Evolutionary conservation across 768 basidiomycete genomes (phyloP), one percentile per base, ranked within the genome.

Genomic region (Hydnomerulius pinastri): DNA sequence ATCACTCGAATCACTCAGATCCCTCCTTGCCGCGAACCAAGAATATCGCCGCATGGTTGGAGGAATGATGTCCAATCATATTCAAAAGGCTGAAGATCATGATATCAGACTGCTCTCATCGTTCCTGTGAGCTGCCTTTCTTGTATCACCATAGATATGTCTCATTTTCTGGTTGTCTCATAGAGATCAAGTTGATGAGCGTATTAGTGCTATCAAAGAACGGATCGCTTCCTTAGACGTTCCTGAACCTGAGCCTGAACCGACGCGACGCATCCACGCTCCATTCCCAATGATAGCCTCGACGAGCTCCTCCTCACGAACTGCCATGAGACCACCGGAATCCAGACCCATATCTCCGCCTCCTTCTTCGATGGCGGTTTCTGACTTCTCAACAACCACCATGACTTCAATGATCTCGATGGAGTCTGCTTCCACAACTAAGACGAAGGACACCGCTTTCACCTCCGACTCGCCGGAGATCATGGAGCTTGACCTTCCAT

Each of bases 51-150:
- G 38, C 24, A 32, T 57, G 17, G 48, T 67, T 37, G 63, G 56
- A 28, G 50, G 61, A 13, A 30, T 60, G 39, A 65, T 73, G 17
- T 51, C 56, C 6, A 52, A 62, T 3, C 63, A 65, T 36, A 33
- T 70, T 55, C 38, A 63, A 17, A 58, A 54, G 28, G 38, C 51
- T 4, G 50, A 51, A 7, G 43, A 48, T 17, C 53, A 55, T 11
- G 81, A 82, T 32, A 66, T 79, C 15, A 51, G 71, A 6, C 45
- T 70, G 2, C 66, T 80, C n/a, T 73, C 79, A 24, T 57, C 59
- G 2, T 66, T 73, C 48, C 67, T 71, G 81, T 81, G 48, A 23
- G 67, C 57, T 0, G 21, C 27, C 4, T 38, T 25, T n/a, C 20
- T 21, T n/a, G 18, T 10, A 23, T 7, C 10, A 0, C 13, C 15